A percentile compares a stretch with the other conserved stretches of the same genome.
These are phyloP conservation scores for Solanum gandarillasii DNA, from an alignment of 257 asterid species.

Conservation along the genomic window DNA sequence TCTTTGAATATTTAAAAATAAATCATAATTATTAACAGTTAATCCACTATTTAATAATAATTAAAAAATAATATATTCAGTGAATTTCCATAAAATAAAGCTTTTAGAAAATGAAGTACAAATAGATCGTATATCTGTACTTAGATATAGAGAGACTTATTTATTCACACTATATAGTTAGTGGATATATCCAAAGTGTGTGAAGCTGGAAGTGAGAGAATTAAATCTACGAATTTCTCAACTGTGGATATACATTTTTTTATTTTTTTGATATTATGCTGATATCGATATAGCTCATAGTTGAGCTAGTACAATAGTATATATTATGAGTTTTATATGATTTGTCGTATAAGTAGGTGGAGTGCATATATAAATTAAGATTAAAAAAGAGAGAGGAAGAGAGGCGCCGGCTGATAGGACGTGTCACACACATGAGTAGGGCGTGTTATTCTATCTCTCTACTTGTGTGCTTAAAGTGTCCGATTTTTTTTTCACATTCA, in stretches of 20 bases:
- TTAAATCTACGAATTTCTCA: background rate
- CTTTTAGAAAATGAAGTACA: no score
- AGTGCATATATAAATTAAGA: background rate
- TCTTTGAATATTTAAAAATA: no score
- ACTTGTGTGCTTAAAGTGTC: background rate
- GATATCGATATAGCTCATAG: background rate
- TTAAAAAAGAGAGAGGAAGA: background rate
- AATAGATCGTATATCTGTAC: no score
- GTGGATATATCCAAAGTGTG: background rate
- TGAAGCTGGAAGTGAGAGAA: background rate
- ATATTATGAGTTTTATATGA: background rate
- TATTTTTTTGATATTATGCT: no score
- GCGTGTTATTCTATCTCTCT: background rate
- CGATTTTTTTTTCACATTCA: no score
- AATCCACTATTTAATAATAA: no score
- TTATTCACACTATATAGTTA: background rate
- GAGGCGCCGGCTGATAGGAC: conserved; percentile 67
- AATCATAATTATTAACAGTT: no score
- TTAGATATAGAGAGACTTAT: background rate
- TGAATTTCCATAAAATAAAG: no score
- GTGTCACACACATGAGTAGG: conserved; percentile 29
- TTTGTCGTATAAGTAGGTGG: background rate
- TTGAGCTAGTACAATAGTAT: background rate
- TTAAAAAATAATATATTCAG: no score
- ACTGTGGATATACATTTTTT: no score